Evolutionary conservation across 495 filamentous ascomycete genomes (phyloP), one percentile per base, ranked within the genome.

Genomic region (Neurospora sublineolata): DNA sequence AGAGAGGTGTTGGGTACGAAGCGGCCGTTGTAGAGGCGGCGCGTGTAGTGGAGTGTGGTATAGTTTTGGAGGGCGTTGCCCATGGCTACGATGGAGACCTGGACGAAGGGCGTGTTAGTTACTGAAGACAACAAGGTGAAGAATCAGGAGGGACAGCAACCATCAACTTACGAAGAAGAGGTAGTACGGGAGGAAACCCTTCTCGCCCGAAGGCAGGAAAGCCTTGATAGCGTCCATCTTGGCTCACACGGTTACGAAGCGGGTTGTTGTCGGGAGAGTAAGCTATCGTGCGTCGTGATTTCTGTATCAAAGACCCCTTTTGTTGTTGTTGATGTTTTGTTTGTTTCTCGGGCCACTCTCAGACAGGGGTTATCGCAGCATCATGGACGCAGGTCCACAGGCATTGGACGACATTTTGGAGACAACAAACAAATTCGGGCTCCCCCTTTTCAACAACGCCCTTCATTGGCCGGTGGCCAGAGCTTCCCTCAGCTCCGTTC

Each of bases 51-150:
- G 10, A 91, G 81, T 4, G 93, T 94, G 23, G 79, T 69, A 83
- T 94, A 95, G 78, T 91, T 87, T 82, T 97, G 94, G 75, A 94
- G 74, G 30, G 87, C 89, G 85, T 98, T 98, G 76, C 86, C 89
- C 68, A 93, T 82, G 71, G 94, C 91, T 68, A 94, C 84, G 60
- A 92, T 77, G 67, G 92, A 92, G 75, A 94, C 84, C 92, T 95
- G 67, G 14, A 37, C 18, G 9, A 20, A 16, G 0, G 37, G 23
- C 11, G 39, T 64, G 40, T 74, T 67, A 76, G 16, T 14, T 67
- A 20, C 14, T 33, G 33, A 33, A 33, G 4, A 23, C 33, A 67
- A 44, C 33, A 0, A 37, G 23, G n/a, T 12, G 69, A 16, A 30
- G 42, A 23, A 42, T 37, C 12, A 67, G 37, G n/a, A 37, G n/a